These are phyloP conservation scores for Aspergillus novoparasiticus DNA, from an alignment of 2,329 filamentous ascomycete genomes.

Conservation along the genomic window DNA sequence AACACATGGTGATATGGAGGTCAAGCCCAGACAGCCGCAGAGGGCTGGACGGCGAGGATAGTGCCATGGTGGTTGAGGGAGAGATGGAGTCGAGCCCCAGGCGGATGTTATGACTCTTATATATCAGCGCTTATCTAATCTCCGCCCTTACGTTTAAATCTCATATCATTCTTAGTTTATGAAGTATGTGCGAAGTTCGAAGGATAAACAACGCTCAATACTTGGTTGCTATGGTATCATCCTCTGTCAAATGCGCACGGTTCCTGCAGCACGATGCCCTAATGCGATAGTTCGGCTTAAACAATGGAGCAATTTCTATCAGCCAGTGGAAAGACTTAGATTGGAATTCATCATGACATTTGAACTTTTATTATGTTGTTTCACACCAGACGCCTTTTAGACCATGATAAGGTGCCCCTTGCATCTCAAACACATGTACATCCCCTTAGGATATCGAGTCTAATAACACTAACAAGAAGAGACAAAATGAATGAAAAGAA, in stretches of 20 bases:
- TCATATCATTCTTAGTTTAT: not conserved
- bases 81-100: constrained; percentile 3
- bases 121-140: constrained; percentile 26
- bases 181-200: not conserved
- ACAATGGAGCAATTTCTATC: not conserved
- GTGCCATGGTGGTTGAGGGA: constrained; percentile 28
- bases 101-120: constrained; percentile 6
- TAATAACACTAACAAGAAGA: constrained; percentile 23
- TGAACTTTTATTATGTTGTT: constrained; percentile 23
- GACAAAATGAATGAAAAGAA: constrained; percentile 19
- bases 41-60: constrained; percentile 19
- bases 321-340: not conserved
- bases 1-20: constrained; percentile 8
- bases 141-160: not conserved
- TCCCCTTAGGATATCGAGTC: constrained; percentile 38
- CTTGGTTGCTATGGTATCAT: not conserved
- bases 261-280: not conserved
- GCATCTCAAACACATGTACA: constrained; percentile 37
- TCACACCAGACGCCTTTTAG: constrained; percentile 37
- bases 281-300: not conserved
- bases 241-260: not conserved
- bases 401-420: constrained; percentile 34
- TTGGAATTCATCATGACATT: constrained; percentile 3
- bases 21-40: constrained; percentile 17
- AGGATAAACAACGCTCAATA: not conserved